These are phyloP conservation scores for Quercus tomentella DNA, from an alignment of 331 rosid genomes.

Conservation along the genomic window DNA sequence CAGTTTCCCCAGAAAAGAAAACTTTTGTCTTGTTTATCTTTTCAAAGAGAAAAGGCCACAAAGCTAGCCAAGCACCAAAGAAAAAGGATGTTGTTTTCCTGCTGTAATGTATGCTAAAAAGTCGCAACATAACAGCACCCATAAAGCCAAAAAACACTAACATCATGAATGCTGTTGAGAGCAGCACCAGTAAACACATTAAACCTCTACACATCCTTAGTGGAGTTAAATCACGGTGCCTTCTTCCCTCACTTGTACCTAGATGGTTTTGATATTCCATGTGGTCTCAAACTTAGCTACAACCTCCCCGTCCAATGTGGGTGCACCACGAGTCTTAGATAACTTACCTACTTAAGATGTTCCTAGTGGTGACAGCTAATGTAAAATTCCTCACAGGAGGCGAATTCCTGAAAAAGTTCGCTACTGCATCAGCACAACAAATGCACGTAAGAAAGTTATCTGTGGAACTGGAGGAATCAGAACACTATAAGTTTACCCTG, in stretches of 20 bases:
- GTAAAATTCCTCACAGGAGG: constrained; percentile 14
- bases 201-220: constrained; percentile 57
- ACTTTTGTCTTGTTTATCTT: constrained; percentile 75
- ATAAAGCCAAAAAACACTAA: constrained; percentile 55
- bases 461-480: neutral
- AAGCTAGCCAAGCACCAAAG: constrained; percentile 75
- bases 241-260: constrained; percentile 20
- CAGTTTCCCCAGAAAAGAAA: constrained; percentile 61
- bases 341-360: constrained; percentile 22
- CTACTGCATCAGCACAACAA: constrained; percentile 4
- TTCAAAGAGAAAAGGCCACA: constrained; percentile 87
- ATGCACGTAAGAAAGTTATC: constrained; percentile 7
- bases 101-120: constrained; percentile 62
- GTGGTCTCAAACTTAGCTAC: constrained; percentile 16
- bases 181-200: constrained; percentile 55
- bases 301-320: constrained; percentile 9
- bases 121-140: constrained; percentile 45
- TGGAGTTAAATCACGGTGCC: constrained; percentile 34
- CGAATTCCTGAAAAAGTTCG: neutral
- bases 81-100: constrained; percentile 66
- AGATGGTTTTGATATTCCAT: constrained; percentile 44
- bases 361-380: constrained; percentile 5
- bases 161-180: constrained; percentile 70
- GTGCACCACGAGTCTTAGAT: constrained; percentile 14
- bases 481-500: constrained; percentile 29